These are phyloP conservation scores for Lactarius vividus DNA, from an alignment of 768 basidiomycete species.

Conservation along the genomic window DNA sequence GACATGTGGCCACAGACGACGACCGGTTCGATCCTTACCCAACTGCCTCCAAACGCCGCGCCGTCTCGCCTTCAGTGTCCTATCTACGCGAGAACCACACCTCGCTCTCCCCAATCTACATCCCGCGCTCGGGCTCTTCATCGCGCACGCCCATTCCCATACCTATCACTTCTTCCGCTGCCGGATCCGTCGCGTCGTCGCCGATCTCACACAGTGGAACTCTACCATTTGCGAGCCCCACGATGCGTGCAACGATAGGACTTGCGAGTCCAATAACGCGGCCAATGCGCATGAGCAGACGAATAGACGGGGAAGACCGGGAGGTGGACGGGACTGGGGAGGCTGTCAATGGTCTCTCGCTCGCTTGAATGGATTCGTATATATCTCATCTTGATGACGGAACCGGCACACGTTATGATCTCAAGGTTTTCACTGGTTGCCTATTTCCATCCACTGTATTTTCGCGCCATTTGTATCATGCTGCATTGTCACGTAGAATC, in stretches of 20 bases:
- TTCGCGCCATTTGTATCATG: conserved; percentile 17
- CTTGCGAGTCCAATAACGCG: conserved; percentile 74
- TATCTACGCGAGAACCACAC: conserved; percentile 61
- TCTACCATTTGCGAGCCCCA: conserved; percentile 56
- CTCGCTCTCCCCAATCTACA: conserved; percentile 49
- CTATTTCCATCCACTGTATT: conserved; percentile 9
- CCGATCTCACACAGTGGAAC: conserved; percentile 58
- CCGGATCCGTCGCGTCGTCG: conserved; percentile 68
- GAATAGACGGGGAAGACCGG: conserved; percentile 56
- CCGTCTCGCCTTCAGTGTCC: conserved; percentile 76
- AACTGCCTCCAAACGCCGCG: conserved; percentile 71
- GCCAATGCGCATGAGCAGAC: conserved; percentile 54
- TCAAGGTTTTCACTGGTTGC: conserved; percentile 1
- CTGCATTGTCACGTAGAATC: conserved; percentile 5
- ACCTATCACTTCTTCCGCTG: conserved; percentile 58
- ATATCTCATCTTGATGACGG: background rate
- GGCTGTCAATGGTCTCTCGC: conserved; percentile 62
- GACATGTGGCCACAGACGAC: conserved; percentile 52
- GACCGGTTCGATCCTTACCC: conserved; percentile 87
- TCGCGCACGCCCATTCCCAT: conserved; percentile 55
- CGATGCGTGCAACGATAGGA: conserved; percentile 66
- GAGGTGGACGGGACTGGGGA: conserved; percentile 80
- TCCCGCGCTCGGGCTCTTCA: conserved; percentile 40
- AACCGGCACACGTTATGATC: background rate
- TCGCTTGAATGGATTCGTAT: conserved; percentile 29